phyloP scores from a whole-genome alignment of 768 basidiomycete species.

The Trametes sanguinea region DNA sequence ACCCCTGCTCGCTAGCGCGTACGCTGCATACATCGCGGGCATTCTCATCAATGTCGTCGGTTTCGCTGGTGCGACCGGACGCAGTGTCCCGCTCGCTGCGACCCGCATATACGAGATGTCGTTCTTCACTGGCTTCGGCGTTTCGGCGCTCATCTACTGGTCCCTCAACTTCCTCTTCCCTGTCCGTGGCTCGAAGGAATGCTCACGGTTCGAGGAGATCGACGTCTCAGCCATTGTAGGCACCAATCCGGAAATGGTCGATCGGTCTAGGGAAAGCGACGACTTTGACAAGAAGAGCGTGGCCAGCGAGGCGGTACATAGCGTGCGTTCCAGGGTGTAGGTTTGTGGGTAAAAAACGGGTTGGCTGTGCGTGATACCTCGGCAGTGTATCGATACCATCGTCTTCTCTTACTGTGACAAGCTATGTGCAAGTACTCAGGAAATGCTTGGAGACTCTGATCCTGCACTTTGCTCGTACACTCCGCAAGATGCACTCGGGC shows the following conservation, averaged over 20 bases:
- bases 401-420: too few relatives aligned
- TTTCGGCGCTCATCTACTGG: conserved; percentile 66
- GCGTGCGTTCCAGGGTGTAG: not conserved
- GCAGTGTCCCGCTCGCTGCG: conserved; percentile 62
- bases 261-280: conserved; percentile 3
- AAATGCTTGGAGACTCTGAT: too few relatives aligned
- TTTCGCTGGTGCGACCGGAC: conserved; percentile 74
- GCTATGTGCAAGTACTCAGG: too few relatives aligned
- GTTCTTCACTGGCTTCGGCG: conserved; percentile 83
- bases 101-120: conserved; percentile 76
- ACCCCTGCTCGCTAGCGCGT: conserved; percentile 45
- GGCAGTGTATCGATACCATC: too few relatives aligned
- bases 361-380: too few relatives aligned
- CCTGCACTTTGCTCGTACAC: too few relatives aligned
- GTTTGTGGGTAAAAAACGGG: too few relatives aligned
- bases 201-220: conserved; percentile 51
- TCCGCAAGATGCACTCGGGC: too few relatives aligned
- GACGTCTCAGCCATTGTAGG: conserved; percentile 45
- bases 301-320: conserved; percentile 11
- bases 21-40: conserved; percentile 67
- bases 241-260: not conserved
- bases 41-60: conserved; percentile 84
- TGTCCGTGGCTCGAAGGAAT: conserved; percentile 46
- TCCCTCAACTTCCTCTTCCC: conserved; percentile 62
- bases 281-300: conserved; percentile 14